Base-by-base conservation (phyloP, 805 yeast species). In the Grigorovia jiainica region DNA sequence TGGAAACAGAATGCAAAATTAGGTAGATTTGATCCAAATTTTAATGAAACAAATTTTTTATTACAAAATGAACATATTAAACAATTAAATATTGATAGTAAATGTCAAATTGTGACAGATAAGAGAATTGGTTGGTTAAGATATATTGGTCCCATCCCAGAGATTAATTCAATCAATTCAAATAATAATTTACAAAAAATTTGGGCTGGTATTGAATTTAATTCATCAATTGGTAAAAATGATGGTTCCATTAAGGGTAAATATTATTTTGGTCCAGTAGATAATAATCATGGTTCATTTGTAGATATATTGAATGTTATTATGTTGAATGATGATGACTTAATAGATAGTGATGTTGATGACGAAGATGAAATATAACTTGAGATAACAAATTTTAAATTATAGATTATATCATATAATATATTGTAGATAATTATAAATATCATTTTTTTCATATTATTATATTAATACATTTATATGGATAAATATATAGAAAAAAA, bases 171-270 rank as follows among this genome's bases (percentile, higher is more conserved):
- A 6, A 21, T 8, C 8, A 21, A 21, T 21, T 21, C 24, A 6
- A 8, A 21, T 21, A 8, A 21, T 21, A 21, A 21, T 21, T 6
- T 21, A 8, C 6, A 68, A 2, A 72, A 66, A 16, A 49, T 62
- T 1, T 90, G 97, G 96, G 72, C 84, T 24, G 97, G 97, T 0
- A 73, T 90, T 3, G 84, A 80, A 51, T 78, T 87, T 42, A 92
- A 84, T 51, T 87, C 83, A 50, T 90, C 97, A 0, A 72, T 74
- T 7, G 97, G 97, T 5, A 86, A 82, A 58, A 86, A 89, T 54
- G 76, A 86, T 54, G 97, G 97, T 0, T 63, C 76, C 17, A 65
- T 87, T 32, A 75, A 77, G 29, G 87, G 85, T 0, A 57, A 50
- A 1, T 53, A 68, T 29, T 72, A 83, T 48, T 89, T 90, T 55